A percentile compares a stretch with the other conserved stretches of the same genome.
Conservation (phyloP, 2,329 filamentous ascomycete genomes). For the Kalmusia sp. region DNA sequence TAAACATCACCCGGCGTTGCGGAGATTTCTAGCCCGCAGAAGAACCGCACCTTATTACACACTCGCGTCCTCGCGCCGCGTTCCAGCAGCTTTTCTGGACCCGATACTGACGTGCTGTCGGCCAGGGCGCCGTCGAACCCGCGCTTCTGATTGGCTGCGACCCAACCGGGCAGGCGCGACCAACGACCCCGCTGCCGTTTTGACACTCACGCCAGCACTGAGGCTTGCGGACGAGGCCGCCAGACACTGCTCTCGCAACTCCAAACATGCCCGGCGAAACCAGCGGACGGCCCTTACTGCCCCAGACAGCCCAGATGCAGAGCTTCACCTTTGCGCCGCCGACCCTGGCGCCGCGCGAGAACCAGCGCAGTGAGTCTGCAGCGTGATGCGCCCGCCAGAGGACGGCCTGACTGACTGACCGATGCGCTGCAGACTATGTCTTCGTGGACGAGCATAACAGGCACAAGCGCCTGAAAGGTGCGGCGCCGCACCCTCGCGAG, state of each 20-base stretch:
- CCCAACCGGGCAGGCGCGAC: conserved; percentile 33
- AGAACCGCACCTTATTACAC: conserved; percentile 31
- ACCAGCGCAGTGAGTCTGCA: conserved; percentile 77
- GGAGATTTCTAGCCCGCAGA: conserved; percentile 42
- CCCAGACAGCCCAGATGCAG: conserved; percentile 74
- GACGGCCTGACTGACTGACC: conserved; percentile 30
- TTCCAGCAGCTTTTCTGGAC: conserved; percentile 20
- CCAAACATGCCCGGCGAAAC: conserved; percentile 68
- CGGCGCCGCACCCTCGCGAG: conserved; percentile 18
- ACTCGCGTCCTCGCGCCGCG: conserved; percentile 25
- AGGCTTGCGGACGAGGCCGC: background rate
- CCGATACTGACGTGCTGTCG: conserved; percentile 17
- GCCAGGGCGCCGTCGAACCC: conserved; percentile 26
- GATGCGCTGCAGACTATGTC: conserved; percentile 78
- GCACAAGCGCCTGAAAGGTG: conserved; percentile 95
- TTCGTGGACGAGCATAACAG: conserved; percentile 99
- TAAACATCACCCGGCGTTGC: conserved; percentile 40
- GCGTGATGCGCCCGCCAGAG: background rate
- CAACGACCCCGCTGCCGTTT: conserved; percentile 42
- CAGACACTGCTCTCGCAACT: conserved; percentile 2
- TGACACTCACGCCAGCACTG: conserved; percentile 1
- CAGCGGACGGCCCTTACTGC: conserved; percentile 67
- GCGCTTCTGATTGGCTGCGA: conserved; percentile 34
- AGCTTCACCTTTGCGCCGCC: conserved; percentile 78
- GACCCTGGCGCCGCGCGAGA: conserved; percentile 71